Evolutionary conservation across 2,329 filamentous ascomycete genomes (phyloP).

Genomic region (Pseudogymnoascus sp.): DNA sequence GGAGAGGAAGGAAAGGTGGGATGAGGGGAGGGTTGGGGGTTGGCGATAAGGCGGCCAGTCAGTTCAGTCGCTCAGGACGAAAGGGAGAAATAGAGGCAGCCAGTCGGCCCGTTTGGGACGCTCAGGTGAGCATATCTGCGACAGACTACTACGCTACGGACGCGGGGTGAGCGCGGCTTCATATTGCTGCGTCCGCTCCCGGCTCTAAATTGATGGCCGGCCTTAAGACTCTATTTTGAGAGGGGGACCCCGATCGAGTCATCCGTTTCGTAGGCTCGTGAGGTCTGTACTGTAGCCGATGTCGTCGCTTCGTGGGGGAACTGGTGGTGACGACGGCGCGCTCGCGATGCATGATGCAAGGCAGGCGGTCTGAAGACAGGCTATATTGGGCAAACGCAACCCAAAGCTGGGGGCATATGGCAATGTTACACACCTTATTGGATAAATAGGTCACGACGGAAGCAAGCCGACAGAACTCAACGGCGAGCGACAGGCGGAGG

Average conservation of each 20-base stretch:
- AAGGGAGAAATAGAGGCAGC: background rate
- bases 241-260: background rate
- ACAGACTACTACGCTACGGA: background rate
- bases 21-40: conserved; percentile 87
- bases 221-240: background rate
- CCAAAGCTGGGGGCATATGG: background rate
- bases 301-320: background rate
- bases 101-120: background rate
- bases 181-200: background rate
- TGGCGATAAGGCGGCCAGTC: conserved; percentile 56
- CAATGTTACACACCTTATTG: background rate
- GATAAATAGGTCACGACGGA: background rate
- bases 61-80: background rate
- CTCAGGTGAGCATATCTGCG: background rate
- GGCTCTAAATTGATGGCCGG: background rate
- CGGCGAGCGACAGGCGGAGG: background rate
- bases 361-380: background rate
- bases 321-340: background rate
- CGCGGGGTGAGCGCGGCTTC: background rate
- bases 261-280: background rate
- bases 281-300: background rate
- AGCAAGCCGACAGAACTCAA: background rate
- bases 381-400: background rate
- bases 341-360: background rate
- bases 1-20: conserved; percentile 89